Evolutionary conservation across 257 asterid species (phyloP).

Genomic region (Anisodus tanguticus): DNA sequence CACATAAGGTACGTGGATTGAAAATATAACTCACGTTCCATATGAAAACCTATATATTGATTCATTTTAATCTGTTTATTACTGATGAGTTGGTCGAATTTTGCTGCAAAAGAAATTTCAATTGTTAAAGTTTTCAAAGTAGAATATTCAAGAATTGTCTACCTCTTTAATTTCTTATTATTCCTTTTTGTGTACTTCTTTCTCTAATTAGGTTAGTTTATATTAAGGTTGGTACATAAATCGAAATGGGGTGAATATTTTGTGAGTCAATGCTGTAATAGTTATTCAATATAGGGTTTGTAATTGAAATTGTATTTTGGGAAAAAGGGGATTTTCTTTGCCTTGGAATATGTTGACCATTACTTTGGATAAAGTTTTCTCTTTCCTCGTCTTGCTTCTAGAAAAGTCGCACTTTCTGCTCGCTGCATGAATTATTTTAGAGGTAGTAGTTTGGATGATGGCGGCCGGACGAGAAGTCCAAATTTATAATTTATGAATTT

Average conservation of each 20-base stretch:
- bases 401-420: constrained; percentile 16
- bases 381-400: background rate
- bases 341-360: background rate
- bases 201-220: background rate
- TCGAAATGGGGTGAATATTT: background rate
- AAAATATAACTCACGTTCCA: constrained; percentile 13
- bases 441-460: background rate
- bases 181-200: background rate
- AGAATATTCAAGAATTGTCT: constrained; percentile 18
- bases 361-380: constrained; percentile 19
- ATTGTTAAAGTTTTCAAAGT: background rate
- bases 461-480: no score
- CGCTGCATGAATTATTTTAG: background rate
- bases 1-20: background rate
- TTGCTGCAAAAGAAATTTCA: constrained; percentile 16
- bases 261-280: constrained; percentile 10
- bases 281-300: background rate
- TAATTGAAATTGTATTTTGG: background rate
- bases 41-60: background rate
- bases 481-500: no score
- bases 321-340: background rate
- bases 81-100: background rate
- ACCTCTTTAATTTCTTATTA: background rate
- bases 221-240: background rate
- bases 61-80: background rate